A percentile compares a stretch with the other conserved stretches of the same genome.
Evolutionary conservation across 441 rosid genomes (phyloP).

Genomic region (Pelargonium australe): DNA sequence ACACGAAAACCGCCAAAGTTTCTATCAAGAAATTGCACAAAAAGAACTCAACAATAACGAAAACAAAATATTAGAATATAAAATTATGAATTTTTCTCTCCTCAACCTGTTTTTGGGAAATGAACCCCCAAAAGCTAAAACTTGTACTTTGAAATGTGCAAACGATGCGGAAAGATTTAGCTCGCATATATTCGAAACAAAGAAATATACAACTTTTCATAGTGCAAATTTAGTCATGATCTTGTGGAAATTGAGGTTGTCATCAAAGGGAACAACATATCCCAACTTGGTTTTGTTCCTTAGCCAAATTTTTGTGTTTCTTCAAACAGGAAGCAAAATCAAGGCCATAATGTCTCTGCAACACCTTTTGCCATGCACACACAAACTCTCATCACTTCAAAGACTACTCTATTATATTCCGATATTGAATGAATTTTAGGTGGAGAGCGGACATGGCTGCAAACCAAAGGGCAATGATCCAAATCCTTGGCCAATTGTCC

Average conservation of each 20-base stretch:
- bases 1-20: too few relatives aligned
- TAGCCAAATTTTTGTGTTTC: slow-evolving; percentile 58
- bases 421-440: slow-evolving; percentile 44
- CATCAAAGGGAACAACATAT: slow-evolving; percentile 47
- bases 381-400: slow-evolving; percentile 46
- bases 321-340: slow-evolving; percentile 53
- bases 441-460: slow-evolving; percentile 35
- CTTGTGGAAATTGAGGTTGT: slow-evolving; percentile 32
- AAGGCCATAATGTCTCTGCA: slow-evolving; percentile 72
- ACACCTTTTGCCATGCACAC: slow-evolving; percentile 62
- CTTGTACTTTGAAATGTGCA: too few relatives aligned
- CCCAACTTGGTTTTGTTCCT: slow-evolving; percentile 44
- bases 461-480: slow-evolving; percentile 53
- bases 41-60: too few relatives aligned
- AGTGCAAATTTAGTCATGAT: background rate
- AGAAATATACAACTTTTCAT: background rate
- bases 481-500: slow-evolving; percentile 56
- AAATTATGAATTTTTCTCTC: too few relatives aligned
- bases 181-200: too few relatives aligned
- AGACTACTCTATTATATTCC: slow-evolving; percentile 29
- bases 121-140: too few relatives aligned
- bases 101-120: too few relatives aligned
- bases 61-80: too few relatives aligned
- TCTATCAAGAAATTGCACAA: too few relatives aligned
- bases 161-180: too few relatives aligned